A percentile compares a stretch with the other conserved stretches of the same genome.
phyloP scores from a whole-genome alignment of 371 early-diverging fungal species.

The Chytridium lagenaria region DNA sequence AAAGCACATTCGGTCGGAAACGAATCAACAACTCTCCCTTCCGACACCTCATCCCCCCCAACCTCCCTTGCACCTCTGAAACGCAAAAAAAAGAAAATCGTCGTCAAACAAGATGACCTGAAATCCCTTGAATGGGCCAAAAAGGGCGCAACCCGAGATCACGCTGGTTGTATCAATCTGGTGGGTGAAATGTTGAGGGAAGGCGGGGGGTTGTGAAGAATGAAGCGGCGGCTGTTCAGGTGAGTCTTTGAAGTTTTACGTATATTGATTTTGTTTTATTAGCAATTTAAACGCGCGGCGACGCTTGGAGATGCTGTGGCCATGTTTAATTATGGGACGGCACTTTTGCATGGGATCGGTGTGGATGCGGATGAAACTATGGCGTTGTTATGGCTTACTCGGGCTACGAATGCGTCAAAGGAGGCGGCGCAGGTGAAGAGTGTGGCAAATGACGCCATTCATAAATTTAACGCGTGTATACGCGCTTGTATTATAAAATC shows the following conservation, averaged over 20 bases:
- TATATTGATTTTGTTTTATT: not conserved
- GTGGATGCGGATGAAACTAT: constrained; percentile 12
- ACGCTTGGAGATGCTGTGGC: constrained; percentile 10
- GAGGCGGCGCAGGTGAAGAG: not conserved
- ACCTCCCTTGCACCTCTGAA: not conserved
- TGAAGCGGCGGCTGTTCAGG: constrained; percentile 2
- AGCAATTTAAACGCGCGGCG: constrained; percentile 12
- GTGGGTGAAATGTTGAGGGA: constrained; percentile 4
- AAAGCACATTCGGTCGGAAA: too few relatives aligned
- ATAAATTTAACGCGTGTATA: too few relatives aligned
- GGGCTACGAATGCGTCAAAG: constrained; percentile 6
- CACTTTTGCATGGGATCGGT: constrained; percentile 13
- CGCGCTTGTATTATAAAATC: too few relatives aligned
- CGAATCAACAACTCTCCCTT: too few relatives aligned
- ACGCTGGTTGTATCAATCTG: constrained; percentile 1
- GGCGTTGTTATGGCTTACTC: constrained; percentile 19
- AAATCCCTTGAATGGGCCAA: constrained; percentile 15
- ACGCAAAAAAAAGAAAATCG: not conserved
- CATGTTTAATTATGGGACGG: constrained; percentile 18
- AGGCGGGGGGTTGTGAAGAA: constrained; percentile 5
- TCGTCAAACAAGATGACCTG: constrained; percentile 14
- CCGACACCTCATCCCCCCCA: not conserved
- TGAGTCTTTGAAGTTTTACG: not conserved
- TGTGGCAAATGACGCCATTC: too few relatives aligned
- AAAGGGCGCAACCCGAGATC: not conserved